These are phyloP conservation scores for Brassica carinata DNA, from an alignment of 345 rosid species.

Conservation along the genomic window DNA sequence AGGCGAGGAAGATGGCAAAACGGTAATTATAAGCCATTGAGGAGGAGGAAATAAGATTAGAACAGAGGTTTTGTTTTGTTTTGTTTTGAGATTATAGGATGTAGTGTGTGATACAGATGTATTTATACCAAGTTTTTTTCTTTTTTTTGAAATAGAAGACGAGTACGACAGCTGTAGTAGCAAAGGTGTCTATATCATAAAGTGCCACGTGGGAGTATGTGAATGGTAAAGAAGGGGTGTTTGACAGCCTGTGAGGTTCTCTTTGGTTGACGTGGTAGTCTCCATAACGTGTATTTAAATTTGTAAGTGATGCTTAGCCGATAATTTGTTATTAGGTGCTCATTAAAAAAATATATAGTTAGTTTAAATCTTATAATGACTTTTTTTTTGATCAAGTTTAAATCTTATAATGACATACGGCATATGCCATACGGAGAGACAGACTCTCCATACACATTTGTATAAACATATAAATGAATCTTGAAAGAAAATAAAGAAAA, in stretches of 20 bases:
- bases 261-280: conserved; percentile 31
- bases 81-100: conserved; percentile 4
- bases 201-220: background rate
- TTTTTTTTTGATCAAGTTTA: no score
- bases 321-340: conserved; percentile 20
- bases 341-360: background rate
- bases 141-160: background rate
- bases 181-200: conserved; percentile 19
- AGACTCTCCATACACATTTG: background rate
- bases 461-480: background rate
- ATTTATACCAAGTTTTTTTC: conserved; percentile 22
- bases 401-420: background rate
- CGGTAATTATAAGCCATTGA: conserved; percentile 50
- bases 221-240: conserved; percentile 11
- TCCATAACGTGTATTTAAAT: conserved; percentile 29
- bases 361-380: background rate
- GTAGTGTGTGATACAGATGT: conserved; percentile 1
- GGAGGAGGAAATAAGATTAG: background rate
- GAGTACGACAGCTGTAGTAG: conserved; percentile 31
- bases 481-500: background rate
- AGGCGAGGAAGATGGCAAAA: conserved; percentile 39
- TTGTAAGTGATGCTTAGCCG: conserved; percentile 31
- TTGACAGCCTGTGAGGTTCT: conserved; percentile 36
- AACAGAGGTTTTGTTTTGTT: background rate
- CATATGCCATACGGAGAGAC: background rate